A percentile compares a stretch with the other conserved stretches of the same genome.
These are phyloP conservation scores for Heritiera fomes DNA, from an alignment of 345 rosid genomes.

Conservation along the genomic window DNA sequence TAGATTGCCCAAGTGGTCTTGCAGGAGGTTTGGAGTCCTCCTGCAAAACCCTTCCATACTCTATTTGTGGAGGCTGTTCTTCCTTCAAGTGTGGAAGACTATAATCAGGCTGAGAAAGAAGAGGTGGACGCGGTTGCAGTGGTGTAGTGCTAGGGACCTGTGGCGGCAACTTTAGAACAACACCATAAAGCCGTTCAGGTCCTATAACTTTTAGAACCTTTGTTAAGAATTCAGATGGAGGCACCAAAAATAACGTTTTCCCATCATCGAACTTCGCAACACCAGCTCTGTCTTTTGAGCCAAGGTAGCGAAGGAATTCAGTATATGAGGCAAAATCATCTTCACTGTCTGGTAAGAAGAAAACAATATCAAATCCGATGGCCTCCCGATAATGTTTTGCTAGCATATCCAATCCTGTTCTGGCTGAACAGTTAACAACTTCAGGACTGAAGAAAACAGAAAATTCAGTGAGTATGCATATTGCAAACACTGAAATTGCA, in stretches of 20 bases:
- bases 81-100: conserved; percentile 41
- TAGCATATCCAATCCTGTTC: conserved; percentile 96
- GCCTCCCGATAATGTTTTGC: conserved; percentile 79
- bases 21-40: conserved; percentile 48
- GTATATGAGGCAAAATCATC: conserved; percentile 94
- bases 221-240: conserved; percentile 89
- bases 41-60: conserved; percentile 46
- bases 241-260: conserved; percentile 82
- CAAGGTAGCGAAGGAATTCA: conserved; percentile 88
- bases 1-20: conserved; percentile 39
- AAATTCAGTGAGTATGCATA: neutral
- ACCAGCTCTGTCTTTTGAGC: conserved; percentile 91
- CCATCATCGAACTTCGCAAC: conserved; percentile 94
- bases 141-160: conserved; percentile 44
- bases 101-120: conserved; percentile 40
- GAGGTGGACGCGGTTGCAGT: conserved; percentile 35
- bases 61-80: conserved; percentile 37
- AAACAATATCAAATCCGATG: conserved; percentile 75
- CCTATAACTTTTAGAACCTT: conserved; percentile 78
- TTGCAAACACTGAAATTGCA: neutral
- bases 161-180: conserved; percentile 81
- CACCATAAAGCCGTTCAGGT: conserved; percentile 91
- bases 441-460: conserved; percentile 57
- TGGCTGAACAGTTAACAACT: conserved; percentile 91
- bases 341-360: conserved; percentile 93